Conservation (phyloP, 2,329 filamentous ascomycete species). For the Clarireedia hainanense region DNA sequence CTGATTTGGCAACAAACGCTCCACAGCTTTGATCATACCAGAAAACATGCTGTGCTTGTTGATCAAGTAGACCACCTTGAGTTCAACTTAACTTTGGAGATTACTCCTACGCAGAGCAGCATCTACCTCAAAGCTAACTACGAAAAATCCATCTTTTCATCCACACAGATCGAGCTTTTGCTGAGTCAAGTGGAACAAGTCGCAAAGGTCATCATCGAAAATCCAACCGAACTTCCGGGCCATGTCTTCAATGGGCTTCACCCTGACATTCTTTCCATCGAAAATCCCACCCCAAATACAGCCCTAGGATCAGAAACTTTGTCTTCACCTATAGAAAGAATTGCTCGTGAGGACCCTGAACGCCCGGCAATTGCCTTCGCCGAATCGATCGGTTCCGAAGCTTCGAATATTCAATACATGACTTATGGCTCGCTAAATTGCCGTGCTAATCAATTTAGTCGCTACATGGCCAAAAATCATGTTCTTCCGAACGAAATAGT, state of each 20-base stretch:
- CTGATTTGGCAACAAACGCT: conserved; percentile 81
- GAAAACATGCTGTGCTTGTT: conserved; percentile 41
- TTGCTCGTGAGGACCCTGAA: conserved; percentile 36
- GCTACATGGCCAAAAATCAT: conserved; percentile 41
- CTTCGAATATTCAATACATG: conserved; percentile 35
- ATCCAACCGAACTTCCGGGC: conserved; percentile 5
- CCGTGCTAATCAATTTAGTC: conserved; percentile 56
- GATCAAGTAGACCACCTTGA: conserved; percentile 65
- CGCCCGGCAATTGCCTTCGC: conserved; percentile 59
- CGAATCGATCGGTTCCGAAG: conserved; percentile 34
- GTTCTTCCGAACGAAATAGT: conserved; percentile 49
- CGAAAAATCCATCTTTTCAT: conserved; percentile 44
- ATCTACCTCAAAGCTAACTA: conserved; percentile 48
- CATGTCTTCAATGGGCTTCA: conserved; percentile 13
- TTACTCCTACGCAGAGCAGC: conserved; percentile 52
- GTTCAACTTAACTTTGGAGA: conserved; percentile 66
- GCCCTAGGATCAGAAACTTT: conserved; percentile 17
- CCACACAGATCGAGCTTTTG: conserved; percentile 47
- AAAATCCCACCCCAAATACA: conserved; percentile 18
- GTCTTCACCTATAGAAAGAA: conserved; percentile 24
- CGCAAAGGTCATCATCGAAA: conserved; percentile 32
- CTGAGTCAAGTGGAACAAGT: conserved; percentile 53
- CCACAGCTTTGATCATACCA: conserved; percentile 29
- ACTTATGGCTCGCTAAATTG: conserved; percentile 60
- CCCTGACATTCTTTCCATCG: conserved; percentile 21